Evolutionary conservation across 768 basidiomycete species (phyloP), one percentile per base, ranked within the genome.

Genomic region (Auriculariales sp.): DNA sequence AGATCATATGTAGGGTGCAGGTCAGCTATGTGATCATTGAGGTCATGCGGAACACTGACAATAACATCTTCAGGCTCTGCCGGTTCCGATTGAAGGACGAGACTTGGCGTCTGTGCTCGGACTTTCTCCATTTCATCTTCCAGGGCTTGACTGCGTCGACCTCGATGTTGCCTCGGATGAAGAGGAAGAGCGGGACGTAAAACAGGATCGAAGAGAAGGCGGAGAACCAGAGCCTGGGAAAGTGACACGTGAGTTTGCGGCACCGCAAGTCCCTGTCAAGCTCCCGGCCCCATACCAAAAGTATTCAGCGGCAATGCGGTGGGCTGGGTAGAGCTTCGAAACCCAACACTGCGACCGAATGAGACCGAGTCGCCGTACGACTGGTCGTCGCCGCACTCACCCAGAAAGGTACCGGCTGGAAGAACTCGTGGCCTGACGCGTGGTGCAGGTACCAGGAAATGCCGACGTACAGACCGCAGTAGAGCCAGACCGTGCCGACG

Each of bases 201-300:
- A 62, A 49, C 3, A 64, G 15, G 19, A 61, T 48, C 4, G 68
- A 69, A 35, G 64, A 51, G 28, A 57, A 54, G 5, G 71, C 58
- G 4, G 70, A 62, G 30, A 68, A 36, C 72, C 72, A 71, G 33
- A 72, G 59, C 72, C n/a, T n/a, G n/a, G n/a, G n/a, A n/a, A n/a
- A n/a, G n/a, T n/a, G n/a, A n/a, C n/a, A n/a, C n/a, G n/a, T n/a
- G n/a, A n/a, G n/a, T n/a, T n/a, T n/a, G n/a, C n/a, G n/a, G n/a
- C n/a, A n/a, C n/a, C n/a, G n/a, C n/a, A n/a, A n/a, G n/a, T n/a
- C n/a, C n/a, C n/a, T n/a, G n/a, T n/a, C n/a, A n/a, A n/a, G n/a
- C n/a, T n/a, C n/a, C n/a, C n/a, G n/a, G n/a, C n/a, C n/a, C n/a
- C n/a, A n/a, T n/a, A n/a, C 49, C 72, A 72, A 15, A 69, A 25